Conservation (phyloP, 1,284 basidiomycete genomes). For the Pterulicium gracile region DNA sequence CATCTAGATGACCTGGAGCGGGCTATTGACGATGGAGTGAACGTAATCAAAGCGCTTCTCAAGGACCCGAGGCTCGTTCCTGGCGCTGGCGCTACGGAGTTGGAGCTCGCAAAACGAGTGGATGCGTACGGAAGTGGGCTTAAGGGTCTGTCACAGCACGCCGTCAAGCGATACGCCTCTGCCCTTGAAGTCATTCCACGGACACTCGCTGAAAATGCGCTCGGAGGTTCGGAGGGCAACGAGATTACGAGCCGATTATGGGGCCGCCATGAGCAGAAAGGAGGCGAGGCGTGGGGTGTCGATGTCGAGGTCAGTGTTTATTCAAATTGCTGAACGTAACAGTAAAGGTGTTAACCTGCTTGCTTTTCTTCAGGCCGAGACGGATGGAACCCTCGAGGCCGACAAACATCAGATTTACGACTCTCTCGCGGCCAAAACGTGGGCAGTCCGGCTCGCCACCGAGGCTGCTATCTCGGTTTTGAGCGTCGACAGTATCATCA, state of each 20-base stretch:
- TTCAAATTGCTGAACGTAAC: conserved; percentile 1
- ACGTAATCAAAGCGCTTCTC: conserved; percentile 89
- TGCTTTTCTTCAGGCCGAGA: conserved; percentile 43
- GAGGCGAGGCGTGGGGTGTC: conserved; percentile 74
- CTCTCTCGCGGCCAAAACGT: conserved; percentile 79
- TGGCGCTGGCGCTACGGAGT: conserved; percentile 90
- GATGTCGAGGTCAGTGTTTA: conserved; percentile 69
- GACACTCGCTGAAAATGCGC: conserved; percentile 92
- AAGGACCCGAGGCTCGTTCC: conserved; percentile 89
- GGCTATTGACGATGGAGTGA: conserved; percentile 94
- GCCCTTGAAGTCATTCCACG: conserved; percentile 91
- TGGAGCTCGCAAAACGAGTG: conserved; percentile 81
- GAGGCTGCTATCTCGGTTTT: conserved; percentile 93
- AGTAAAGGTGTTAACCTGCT: not conserved
- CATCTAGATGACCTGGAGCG: conserved; percentile 93
- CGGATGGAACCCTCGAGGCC: conserved; percentile 62
- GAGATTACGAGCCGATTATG: conserved; percentile 84
- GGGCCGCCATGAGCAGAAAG: conserved; percentile 76
- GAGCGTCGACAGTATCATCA: conserved; percentile 96
- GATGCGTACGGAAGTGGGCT: conserved; percentile 83
- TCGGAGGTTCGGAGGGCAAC: conserved; percentile 85
- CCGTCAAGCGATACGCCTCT: conserved; percentile 83
- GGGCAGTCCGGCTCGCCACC: conserved; percentile 84
- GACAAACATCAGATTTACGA: conserved; percentile 65
- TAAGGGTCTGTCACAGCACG: conserved; percentile 90